Conservation (phyloP, 805 yeast genomes). For the Kazachstania kunashirensis region DNA sequence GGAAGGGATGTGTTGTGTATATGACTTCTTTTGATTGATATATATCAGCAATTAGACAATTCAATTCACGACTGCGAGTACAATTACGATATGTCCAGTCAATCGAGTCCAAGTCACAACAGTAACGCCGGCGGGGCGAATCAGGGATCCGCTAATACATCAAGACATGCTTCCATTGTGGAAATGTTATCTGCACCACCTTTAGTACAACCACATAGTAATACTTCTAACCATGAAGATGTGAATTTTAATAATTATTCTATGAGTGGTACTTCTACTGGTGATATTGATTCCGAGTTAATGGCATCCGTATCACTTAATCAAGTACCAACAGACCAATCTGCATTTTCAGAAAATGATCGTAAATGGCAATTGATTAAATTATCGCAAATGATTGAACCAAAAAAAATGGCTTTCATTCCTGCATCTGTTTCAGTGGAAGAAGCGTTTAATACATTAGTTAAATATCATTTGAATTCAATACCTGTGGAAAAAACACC, state of each 20-base stretch:
- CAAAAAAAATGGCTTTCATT: conserved; percentile 64
- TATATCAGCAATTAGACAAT: no score
- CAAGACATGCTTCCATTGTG: conserved; percentile 58
- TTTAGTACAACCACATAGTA: conserved; percentile 26
- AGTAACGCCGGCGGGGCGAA: conserved; percentile 4
- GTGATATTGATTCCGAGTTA: neutral
- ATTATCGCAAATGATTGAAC: conserved; percentile 65
- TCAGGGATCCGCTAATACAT: conserved; percentile 8
- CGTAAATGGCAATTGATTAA: conserved; percentile 63
- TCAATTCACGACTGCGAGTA: no score
- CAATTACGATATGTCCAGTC: no score
- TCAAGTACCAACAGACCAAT: conserved; percentile 14
- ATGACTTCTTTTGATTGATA: no score
- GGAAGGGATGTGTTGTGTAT: no score
- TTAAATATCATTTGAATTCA: conserved; percentile 66
- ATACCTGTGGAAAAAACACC: conserved; percentile 61
- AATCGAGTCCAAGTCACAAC: no score
- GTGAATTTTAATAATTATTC: conserved; percentile 1
- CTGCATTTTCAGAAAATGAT: conserved; percentile 17
- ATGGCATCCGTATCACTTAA: conserved; percentile 11
- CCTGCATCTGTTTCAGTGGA: conserved; percentile 67
- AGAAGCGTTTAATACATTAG: conserved; percentile 73
- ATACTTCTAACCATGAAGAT: no score
- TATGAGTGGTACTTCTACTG: no score
- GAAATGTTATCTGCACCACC: conserved; percentile 73